Conservation (phyloP, 768 basidiomycete genomes). For the Asterophora lycoperdoides region DNA sequence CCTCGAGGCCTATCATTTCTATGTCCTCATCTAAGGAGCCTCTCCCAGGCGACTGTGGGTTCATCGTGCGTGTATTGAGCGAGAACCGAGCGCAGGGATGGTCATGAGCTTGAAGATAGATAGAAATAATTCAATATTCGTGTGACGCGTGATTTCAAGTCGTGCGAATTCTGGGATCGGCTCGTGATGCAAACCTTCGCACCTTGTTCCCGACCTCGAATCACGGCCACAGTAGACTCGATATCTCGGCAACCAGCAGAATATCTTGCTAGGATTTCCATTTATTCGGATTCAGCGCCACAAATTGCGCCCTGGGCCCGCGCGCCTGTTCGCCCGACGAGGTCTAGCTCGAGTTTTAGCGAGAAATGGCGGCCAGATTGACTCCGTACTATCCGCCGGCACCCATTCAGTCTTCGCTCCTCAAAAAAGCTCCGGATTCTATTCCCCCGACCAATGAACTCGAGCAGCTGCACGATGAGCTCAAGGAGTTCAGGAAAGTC, state of each 20-base stretch:
- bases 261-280: slow-evolving; percentile 9
- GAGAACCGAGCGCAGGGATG: neutral
- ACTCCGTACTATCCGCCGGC: slow-evolving; percentile 43
- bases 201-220: slow-evolving; percentile 36
- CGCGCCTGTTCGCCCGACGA: slow-evolving; percentile 2
- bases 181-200: slow-evolving; percentile 28
- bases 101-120: neutral
- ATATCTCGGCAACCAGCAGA: slow-evolving; percentile 16
- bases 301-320: slow-evolving; percentile 7
- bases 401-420: slow-evolving; percentile 52
- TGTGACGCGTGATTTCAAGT: slow-evolving; percentile 9
- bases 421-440: slow-evolving; percentile 59
- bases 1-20: slow-evolving; percentile 31
- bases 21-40: slow-evolving; percentile 28
- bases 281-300: slow-evolving; percentile 14
- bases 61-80: slow-evolving; percentile 11
- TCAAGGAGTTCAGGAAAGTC: slow-evolving; percentile 47
- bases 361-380: slow-evolving; percentile 60
- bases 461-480: slow-evolving; percentile 58
- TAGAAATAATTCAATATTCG: slow-evolving; percentile 9
- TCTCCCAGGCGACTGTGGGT: slow-evolving; percentile 29
- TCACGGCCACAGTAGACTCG: slow-evolving; percentile 21
- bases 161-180: slow-evolving; percentile 15
- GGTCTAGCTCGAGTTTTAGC: slow-evolving; percentile 13
- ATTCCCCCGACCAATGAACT: slow-evolving; percentile 75